Evolutionary conservation across 768 basidiomycete species (phyloP).

Genomic region (Podaxis rugospora): DNA sequence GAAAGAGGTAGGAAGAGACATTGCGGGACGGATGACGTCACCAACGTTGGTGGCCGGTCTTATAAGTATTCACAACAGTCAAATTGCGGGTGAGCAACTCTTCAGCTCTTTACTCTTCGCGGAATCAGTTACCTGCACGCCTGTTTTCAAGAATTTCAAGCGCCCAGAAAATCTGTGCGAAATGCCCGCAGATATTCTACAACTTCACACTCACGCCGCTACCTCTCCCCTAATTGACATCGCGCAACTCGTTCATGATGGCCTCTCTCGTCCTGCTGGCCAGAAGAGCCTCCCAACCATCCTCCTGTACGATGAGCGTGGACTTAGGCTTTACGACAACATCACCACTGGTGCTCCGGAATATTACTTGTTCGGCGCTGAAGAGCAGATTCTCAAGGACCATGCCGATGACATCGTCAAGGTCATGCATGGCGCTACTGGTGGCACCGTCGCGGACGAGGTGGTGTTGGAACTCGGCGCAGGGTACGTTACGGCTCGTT

Average conservation of each 20-base stretch:
- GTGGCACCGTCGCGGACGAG: conserved; percentile 35
- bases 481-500: not conserved
- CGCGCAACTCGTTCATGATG: conserved; percentile 43
- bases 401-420: conserved; percentile 72
- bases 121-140: not conserved
- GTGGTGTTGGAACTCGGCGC: conserved; percentile 56
- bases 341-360: conserved; percentile 75
- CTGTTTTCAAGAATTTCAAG: not conserved
- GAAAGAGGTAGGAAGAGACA: not conserved
- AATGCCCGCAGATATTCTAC: conserved; percentile 48
- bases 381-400: conserved; percentile 77
- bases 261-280: conserved; percentile 50
- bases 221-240: conserved; percentile 33
- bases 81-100: not conserved
- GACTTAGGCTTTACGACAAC: conserved; percentile 81
- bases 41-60: not conserved
- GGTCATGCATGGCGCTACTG: conserved; percentile 54
- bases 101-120: not conserved
- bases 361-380: conserved; percentile 89
- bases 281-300: conserved; percentile 73
- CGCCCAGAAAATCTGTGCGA: not conserved
- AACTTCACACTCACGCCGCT: conserved; percentile 37
- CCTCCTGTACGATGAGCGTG: conserved; percentile 82
- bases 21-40: not conserved
- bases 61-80: not conserved